A percentile compares a stretch with the other conserved stretches of the same genome.
phyloP scores from a whole-genome alignment of 139 green algal species.

The Tetraselmis striata region DNA sequence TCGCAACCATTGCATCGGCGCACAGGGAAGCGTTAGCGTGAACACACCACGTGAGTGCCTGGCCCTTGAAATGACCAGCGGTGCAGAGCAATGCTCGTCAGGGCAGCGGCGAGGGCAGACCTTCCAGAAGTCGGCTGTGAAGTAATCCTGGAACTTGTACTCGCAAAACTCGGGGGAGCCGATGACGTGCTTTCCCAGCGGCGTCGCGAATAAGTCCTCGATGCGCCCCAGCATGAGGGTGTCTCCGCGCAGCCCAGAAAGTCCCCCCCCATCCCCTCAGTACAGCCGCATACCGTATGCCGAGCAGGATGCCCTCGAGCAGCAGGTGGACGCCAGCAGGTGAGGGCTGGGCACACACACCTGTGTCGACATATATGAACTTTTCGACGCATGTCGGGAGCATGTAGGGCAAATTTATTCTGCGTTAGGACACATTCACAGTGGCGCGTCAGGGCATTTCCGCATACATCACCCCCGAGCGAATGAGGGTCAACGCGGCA shows the following conservation, averaged over 20 bases:
- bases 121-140: not conserved
- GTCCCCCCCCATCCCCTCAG: not conserved
- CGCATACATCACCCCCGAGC: not conserved
- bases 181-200: not conserved
- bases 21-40: too few species aligned
- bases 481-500: not conserved
- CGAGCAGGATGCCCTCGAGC: not conserved
- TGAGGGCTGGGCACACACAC: too few species aligned
- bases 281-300: not conserved
- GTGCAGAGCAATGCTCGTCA: too few species aligned
- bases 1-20: too few species aligned
- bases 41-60: too few species aligned
- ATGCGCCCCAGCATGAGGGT: not conserved
- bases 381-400: not conserved
- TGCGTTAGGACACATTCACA: too few species aligned
- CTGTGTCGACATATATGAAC: constrained; percentile 2
- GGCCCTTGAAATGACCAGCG: too few species aligned
- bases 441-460: too few species aligned
- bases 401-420: not conserved
- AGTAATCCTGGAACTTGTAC: constrained; percentile 2
- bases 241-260: not conserved
- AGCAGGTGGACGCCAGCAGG: too few species aligned
- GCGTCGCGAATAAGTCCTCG: not conserved
- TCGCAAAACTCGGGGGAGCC: constrained; percentile 5
- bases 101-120: too few species aligned